Base-by-base conservation (phyloP, 176 grass and related monocot genomes). In the Secale cereale region DNA sequence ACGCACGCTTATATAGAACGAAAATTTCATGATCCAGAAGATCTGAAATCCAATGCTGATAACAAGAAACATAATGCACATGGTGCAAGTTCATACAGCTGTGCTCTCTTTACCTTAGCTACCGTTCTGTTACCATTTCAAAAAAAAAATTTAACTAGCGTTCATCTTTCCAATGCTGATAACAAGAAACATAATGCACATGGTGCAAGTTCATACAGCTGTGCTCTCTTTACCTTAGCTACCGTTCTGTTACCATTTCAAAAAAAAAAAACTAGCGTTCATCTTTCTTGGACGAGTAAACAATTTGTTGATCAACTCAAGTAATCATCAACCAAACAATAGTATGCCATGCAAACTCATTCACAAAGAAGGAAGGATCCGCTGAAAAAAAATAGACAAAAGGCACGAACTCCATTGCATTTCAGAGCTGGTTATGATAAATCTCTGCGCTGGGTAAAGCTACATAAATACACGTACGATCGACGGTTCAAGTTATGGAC, bases 341-440 rank as follows among this genome's bases (percentile, higher is more conserved):
- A 25, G 25, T 80, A 23, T 37, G 26, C 25, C 27, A 43, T 11
- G 57, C 80, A 70, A 36, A 36, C 16, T 48, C 46, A 36, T 27
- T 79, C 4, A 29, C 22, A 17, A 59, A 54, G 22, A 74, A 66
- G 17, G 28, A 11, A 80, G 65, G 46, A 40, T 62, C 28, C 29
- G n/a, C n/a, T n/a, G n/a, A n/a, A n/a, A n/a, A n/a, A n/a, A n/a
- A n/a, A n/a, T n/a, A n/a, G n/a, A n/a, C n/a, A n/a, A n/a, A n/a
- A n/a, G n/a, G n/a, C n/a, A n/a, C n/a, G n/a, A n/a, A n/a, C n/a
- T n/a, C 16, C 6, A 50, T 40, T 6, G 46, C 39, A 81, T 75
- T 79, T 79, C 23, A 7, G 65, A 79, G 35, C 5, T 59, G 23
- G 59, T 59, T 54, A 76, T 68, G 85, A 80, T 76, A 32, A 74